Evolutionary conservation across 1,284 basidiomycete species (phyloP).

Genomic region (Termitomyces sp.): DNA sequence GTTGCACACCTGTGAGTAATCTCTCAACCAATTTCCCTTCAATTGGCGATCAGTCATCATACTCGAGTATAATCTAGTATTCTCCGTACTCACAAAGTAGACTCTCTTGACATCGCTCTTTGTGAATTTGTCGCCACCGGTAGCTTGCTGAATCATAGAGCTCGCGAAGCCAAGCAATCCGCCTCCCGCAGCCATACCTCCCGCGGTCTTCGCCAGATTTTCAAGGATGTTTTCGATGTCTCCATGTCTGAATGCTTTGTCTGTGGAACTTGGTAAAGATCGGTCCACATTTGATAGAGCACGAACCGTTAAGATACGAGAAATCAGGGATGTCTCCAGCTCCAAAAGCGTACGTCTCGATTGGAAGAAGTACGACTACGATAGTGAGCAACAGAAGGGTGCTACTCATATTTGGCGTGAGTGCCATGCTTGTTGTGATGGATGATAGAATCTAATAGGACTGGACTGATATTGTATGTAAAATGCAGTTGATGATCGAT

Average conservation of each 20-base stretch:
- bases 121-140: conserved; percentile 54
- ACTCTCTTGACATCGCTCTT: conserved; percentile 58
- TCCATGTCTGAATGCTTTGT: conserved; percentile 72
- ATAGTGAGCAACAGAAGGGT: conserved; percentile 39
- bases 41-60: not conserved
- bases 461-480: too few relatives aligned
- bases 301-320: conserved; percentile 50
- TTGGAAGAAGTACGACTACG: conserved; percentile 42
- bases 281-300: not conserved
- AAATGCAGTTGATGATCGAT: not conserved
- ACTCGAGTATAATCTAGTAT: not conserved
- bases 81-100: conserved; percentile 47
- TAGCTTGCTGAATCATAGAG: conserved; percentile 38
- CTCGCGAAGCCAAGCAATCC: conserved; percentile 46
- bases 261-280: conserved; percentile 25
- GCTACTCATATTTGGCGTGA: conserved; percentile 26
- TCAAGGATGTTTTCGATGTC: conserved; percentile 65
- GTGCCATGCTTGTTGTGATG: conserved; percentile 18
- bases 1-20: conserved; percentile 49
- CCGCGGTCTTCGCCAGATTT: conserved; percentile 53
- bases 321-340: conserved; percentile 62
- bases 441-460: not conserved
- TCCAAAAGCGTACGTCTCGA: conserved; percentile 47
- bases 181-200: conserved; percentile 39
- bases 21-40: conserved; percentile 62